A percentile compares a stretch with the other conserved stretches of the same genome.
phyloP scores from a whole-genome alignment of 768 basidiomycete species.

The Lepiota subincarnata region DNA sequence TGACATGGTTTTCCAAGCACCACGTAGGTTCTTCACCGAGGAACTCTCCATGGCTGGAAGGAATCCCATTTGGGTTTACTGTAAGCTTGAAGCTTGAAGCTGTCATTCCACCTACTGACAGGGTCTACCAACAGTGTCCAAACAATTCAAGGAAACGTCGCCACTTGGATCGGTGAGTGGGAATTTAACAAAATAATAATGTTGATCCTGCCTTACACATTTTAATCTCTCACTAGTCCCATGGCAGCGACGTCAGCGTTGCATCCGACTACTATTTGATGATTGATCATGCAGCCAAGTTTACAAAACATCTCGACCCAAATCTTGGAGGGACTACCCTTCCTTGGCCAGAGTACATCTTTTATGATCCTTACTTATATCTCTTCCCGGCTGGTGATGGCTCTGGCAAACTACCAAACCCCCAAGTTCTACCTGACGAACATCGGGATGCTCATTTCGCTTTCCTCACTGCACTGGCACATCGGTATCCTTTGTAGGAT shows the following conservation, averaged over 20 bases:
- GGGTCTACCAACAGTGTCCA: not conserved
- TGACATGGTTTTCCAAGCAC: slow-evolving; percentile 46
- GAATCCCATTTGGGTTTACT: slow-evolving; percentile 35
- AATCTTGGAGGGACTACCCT: slow-evolving; percentile 20
- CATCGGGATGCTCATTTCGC: not conserved
- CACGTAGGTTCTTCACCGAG: slow-evolving; percentile 44
- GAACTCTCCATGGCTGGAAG: slow-evolving; percentile 24
- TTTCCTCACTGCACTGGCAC: not conserved
- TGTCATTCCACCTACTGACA: not conserved
- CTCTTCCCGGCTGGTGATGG: not conserved
- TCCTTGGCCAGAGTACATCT: not conserved
- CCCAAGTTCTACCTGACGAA: not conserved
- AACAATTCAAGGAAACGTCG: not conserved
- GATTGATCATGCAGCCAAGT: slow-evolving; percentile 39
- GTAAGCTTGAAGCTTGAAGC: slow-evolving; percentile 20
- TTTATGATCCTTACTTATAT: not conserved
- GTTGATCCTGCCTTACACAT: not conserved
- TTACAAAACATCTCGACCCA: slow-evolving; percentile 37
- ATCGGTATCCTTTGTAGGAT: not conserved
- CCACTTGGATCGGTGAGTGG: not conserved
- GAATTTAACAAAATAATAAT: too few species aligned
- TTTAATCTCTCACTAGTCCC: slow-evolving; percentile 26
- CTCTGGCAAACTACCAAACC: too few species aligned
- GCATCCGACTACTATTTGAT: slow-evolving; percentile 24
- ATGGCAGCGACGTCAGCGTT: slow-evolving; percentile 34